Evolutionary conservation across 768 basidiomycete genomes (phyloP).

Genomic region (Mycena vulgaris): DNA sequence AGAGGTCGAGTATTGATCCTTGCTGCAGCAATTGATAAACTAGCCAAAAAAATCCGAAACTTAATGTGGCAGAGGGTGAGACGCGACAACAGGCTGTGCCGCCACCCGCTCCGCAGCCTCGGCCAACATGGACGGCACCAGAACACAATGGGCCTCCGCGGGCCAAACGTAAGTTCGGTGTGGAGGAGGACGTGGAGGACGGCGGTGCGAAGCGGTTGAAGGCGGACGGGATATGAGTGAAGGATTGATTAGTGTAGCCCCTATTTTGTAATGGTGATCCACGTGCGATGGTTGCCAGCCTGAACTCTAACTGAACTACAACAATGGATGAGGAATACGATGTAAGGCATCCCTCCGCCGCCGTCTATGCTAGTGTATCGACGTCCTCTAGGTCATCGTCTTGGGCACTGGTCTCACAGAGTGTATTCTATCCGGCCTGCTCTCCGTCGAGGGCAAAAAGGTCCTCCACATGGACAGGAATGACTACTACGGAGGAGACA

Average conservation of each 20-base stretch:
- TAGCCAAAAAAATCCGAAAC: slow-evolving; percentile 58
- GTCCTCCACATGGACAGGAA: slow-evolving; percentile 99
- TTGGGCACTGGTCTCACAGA: slow-evolving; percentile 98
- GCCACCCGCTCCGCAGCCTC: background rate
- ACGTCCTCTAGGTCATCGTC: slow-evolving; percentile 78
- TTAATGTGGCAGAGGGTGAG: slow-evolving; percentile 40
- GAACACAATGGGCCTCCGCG: slow-evolving; percentile 39
- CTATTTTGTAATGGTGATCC: slow-evolving; percentile 22
- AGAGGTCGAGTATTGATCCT: background rate
- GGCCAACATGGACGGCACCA: slow-evolving; percentile 48
- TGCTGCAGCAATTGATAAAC: slow-evolving; percentile 51
- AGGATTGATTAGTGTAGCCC: slow-evolving; percentile 9
- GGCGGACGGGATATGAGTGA: no score
- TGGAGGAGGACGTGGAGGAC: slow-evolving; percentile 47
- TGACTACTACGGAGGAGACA: slow-evolving; percentile 99
- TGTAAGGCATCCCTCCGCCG: slow-evolving; percentile 58
- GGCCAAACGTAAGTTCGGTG: slow-evolving; percentile 55
- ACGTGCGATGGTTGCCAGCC: slow-evolving; percentile 24
- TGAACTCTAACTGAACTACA: slow-evolving; percentile 39
- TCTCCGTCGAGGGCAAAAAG: slow-evolving; percentile 99
- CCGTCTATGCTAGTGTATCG: slow-evolving; percentile 19
- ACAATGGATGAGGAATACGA: slow-evolving; percentile 99
- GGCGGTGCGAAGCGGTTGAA: slow-evolving; percentile 38
- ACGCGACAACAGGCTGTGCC: slow-evolving; percentile 31
- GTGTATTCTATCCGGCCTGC: slow-evolving; percentile 96